Evolutionary conservation across 139 green algal genomes (phyloP).

Genomic region (Tetradesmus lagerheimii): DNA sequence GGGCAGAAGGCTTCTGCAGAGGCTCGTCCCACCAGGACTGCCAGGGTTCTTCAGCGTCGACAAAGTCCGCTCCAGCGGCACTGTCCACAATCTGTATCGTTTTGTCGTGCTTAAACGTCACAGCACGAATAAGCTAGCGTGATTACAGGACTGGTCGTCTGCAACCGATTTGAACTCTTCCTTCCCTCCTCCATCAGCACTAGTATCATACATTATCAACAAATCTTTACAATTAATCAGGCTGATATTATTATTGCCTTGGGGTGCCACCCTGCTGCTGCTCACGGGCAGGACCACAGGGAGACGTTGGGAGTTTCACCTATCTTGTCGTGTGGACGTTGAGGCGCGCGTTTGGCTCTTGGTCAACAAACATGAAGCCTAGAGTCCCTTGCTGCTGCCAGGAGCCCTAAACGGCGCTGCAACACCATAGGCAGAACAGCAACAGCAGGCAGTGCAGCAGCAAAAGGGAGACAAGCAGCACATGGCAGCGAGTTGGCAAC

Average conservation of each 20-base stretch:
- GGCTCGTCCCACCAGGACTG: too few species aligned
- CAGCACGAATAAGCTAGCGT: background rate
- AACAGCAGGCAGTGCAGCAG: background rate
- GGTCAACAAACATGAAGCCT: background rate
- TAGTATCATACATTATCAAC: background rate
- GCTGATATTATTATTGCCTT: background rate
- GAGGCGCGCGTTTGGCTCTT: background rate
- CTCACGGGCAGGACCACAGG: background rate
- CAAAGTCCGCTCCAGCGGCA: too few species aligned
- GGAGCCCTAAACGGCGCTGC: background rate
- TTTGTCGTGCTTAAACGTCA: background rate
- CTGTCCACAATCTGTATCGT: too few species aligned
- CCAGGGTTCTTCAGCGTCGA: too few species aligned
- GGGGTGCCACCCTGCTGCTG: background rate
- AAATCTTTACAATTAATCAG: too few species aligned
- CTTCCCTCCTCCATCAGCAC: background rate
- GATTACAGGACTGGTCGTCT: background rate
- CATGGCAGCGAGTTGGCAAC: background rate
- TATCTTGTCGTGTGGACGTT: background rate
- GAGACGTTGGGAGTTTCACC: background rate
- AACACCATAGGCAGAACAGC: background rate
- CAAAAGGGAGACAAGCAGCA: background rate
- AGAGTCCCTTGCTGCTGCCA: background rate
- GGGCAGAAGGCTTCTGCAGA: too few species aligned
- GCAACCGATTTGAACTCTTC: background rate